Evolutionary conservation across 148 eudicot species (phyloP).

Genomic region (Fagopyrum esculentum): DNA sequence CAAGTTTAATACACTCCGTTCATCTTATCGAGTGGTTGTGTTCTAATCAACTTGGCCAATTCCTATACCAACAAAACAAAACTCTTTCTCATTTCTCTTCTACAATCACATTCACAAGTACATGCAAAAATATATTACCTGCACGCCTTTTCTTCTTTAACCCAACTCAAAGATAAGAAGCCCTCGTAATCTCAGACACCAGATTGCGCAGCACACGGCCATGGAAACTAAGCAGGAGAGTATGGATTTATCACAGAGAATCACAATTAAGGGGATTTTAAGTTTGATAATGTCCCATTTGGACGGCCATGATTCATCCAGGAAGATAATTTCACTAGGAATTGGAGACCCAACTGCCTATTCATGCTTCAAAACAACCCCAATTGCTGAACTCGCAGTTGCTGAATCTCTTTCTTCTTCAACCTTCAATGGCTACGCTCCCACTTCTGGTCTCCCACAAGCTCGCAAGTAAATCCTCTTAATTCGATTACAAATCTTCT

Average conservation of each 20-base stretch:
- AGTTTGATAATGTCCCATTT: slow-evolving; percentile 55
- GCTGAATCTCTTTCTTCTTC: slow-evolving; percentile 37
- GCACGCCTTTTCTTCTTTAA: not conserved
- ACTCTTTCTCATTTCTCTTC: not conserved
- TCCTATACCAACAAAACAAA: not conserved
- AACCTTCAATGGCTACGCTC: slow-evolving; percentile 80
- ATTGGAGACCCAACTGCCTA: slow-evolving; percentile 88
- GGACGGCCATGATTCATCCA: slow-evolving; percentile 24
- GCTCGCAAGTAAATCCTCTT: slow-evolving; percentile 50
- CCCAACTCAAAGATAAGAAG: not conserved
- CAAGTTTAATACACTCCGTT: not conserved
- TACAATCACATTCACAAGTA: not conserved
- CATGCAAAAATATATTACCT: not conserved
- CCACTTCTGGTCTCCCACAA: slow-evolving; percentile 83
- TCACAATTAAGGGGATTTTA: slow-evolving; percentile 80
- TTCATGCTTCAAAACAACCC: slow-evolving; percentile 58
- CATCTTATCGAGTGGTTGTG: not conserved
- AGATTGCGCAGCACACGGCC: not conserved
- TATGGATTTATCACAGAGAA: slow-evolving; percentile 25
- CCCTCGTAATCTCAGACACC: not conserved
- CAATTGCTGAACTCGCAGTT: slow-evolving; percentile 46
- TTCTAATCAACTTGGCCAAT: slow-evolving; percentile 8
- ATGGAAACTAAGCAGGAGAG: not conserved
- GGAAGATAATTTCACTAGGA: slow-evolving; percentile 57
- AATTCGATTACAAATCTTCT: not conserved